Evolutionary conservation across 2,329 filamentous ascomycete species (phyloP), one percentile per base, ranked within the genome.

Genomic region (Calonectria honghensis): DNA sequence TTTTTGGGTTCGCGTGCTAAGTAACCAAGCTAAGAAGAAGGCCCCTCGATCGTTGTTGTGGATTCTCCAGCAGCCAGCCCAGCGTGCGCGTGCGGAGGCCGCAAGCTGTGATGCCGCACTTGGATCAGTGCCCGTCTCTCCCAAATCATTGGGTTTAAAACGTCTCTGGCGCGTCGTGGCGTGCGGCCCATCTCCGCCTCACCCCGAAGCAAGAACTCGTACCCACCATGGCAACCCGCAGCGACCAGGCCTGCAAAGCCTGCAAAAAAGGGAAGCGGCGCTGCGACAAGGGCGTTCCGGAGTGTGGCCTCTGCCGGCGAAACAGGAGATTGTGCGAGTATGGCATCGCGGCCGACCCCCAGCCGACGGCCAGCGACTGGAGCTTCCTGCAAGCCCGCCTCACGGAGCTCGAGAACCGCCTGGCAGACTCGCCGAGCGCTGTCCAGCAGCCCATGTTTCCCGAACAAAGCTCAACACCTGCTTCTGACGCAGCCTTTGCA

Each of bases 331-430:
- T 27, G 48, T 51, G 48, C 14, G 48, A 51, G 48, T 51, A 51
- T 16, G 48, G 48, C 48, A 51, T 51, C 48, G 11, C 24, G 9
- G 24, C 48, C 11, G 48, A 51, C 48, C 48, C 48, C 14, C 48
- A 20, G 24, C 48, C 48, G 48, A 51, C 48, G n/a, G 48, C 48
- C 6, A 51, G 48, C 48, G 48, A 51, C 48, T 51, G 48, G 48
- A 27, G 48, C n/a, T 51, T 51, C n/a, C 48, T 51, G 11, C 48
- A 51, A 24, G 48, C 48, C 7, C 48, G 48, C 29, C 48, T 51
- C 48, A 24, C 48, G 11, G 24, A 51, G n/a, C 48, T 51, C 5
- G 48, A 51, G 48, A 51, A 14, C 20, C n/a, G 48, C 48, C 48
- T 51, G 6, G 20, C 48, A 24, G n/a, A 51, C 48, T 51, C 7